Evolutionary conservation across 805 yeast genomes (phyloP), one percentile per base, ranked within the genome.

Genomic region (Blastobotrys americana): DNA sequence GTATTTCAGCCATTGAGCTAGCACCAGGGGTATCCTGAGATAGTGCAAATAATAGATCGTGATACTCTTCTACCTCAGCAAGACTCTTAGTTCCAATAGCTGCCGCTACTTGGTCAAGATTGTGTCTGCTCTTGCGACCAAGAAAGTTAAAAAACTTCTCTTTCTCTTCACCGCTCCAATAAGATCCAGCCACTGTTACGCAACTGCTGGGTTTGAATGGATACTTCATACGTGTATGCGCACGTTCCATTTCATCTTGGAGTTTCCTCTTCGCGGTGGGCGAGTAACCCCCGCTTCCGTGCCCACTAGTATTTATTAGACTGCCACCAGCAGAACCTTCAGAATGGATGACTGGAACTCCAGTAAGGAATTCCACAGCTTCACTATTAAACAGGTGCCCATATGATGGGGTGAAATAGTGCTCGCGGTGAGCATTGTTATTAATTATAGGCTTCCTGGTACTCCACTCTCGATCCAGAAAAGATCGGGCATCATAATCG

Each of bases 151-250:
- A 57, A 40, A 57, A 57, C 36, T 34, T 38, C 15, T 47, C 52
- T 42, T 55, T 57, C 37, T 57, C 61, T 4, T 42, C 46, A 3
- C 39, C 45, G 4, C 55, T 41, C 59, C 59, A 55, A 18, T 25
- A 34, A 15, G 25, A 17, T 25, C 31, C 31, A 8, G 21, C 15
- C 36, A 16, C 27, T 39, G 18, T 15, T 2, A 16, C 19, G n/a
- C n/a, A n/a, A n/a, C n/a, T n/a, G n/a, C n/a, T n/a, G n/a, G n/a
- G n/a, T 36, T 38, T 37, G 13, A 25, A 25, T 25, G 31, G 31
- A 25, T 25, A 25, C 31, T 25, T 25, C 31, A 25, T 25, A 25
- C 13, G 8, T 13, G 8, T 8, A 13, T 8, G 31, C 31, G 31
- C 31, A 8, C 13, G 10, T 25, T 25, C 13, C 10, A 25, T 8